Percentiles rank a stretch among this genome's conserved stretches.
Conservation (phyloP, 495 filamentous ascomycete genomes). For the Penicillium odoratum region DNA sequence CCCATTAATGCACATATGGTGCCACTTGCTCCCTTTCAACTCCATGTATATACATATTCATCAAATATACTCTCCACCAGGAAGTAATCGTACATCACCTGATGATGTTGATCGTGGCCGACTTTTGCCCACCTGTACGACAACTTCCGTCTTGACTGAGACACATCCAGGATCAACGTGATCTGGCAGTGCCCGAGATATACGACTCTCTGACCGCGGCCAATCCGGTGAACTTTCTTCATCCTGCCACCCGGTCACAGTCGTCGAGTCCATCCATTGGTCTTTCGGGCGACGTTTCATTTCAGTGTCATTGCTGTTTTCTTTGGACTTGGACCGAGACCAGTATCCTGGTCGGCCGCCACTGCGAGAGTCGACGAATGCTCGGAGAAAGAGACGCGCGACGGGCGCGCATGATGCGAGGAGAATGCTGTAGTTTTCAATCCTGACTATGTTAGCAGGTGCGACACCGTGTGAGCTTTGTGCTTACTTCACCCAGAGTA, state of each 20-base stretch:
- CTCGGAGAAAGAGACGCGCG: constrained; percentile 33
- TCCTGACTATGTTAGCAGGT: constrained; percentile 18
- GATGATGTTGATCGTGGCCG: constrained; percentile 21
- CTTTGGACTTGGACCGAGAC: constrained; percentile 26
- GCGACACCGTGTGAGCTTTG: background rate
- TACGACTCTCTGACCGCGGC: constrained; percentile 17
- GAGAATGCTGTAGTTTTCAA: constrained; percentile 41
- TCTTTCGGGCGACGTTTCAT: constrained; percentile 18
- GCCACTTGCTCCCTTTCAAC: no score
- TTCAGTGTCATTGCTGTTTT: constrained; percentile 17
- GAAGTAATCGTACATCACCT: constrained; percentile 19
- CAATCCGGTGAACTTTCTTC: constrained; percentile 22
- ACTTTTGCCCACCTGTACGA: constrained; percentile 32
- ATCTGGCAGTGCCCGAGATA: constrained; percentile 20
- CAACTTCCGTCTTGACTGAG: constrained; percentile 34
- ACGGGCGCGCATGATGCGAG: constrained; percentile 36
- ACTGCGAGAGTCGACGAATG: constrained; percentile 25
- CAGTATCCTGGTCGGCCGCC: constrained; percentile 31
- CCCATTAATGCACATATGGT: no score
- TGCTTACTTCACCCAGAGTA: constrained; percentile 42
- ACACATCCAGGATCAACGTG: constrained; percentile 24
- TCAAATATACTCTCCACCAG: constrained; percentile 10
- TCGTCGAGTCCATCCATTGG: constrained; percentile 24
- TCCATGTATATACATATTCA: background rate
- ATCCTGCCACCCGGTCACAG: constrained; percentile 16